Percentiles rank a stretch among this genome's conserved stretches.
phyloP scores from a whole-genome alignment of 2,329 filamentous ascomycete species.

The Hirsutella minnesotensis region DNA sequence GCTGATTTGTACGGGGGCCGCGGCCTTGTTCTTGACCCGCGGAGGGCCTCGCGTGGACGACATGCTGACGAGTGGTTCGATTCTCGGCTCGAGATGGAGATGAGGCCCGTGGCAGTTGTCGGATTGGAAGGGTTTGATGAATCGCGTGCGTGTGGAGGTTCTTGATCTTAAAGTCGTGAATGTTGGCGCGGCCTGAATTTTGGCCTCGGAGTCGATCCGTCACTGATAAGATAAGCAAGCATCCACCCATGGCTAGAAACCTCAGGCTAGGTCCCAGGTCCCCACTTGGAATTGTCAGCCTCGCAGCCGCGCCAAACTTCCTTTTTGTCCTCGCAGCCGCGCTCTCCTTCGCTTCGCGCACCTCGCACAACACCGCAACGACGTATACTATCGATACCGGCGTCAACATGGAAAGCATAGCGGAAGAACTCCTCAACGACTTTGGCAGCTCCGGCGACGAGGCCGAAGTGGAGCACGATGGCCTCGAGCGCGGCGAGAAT shows the following conservation, averaged over 20 bases:
- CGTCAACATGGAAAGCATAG: slow-evolving; percentile 68
- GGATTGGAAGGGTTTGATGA: no score
- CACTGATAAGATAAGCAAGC: no score
- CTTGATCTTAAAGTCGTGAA: no score
- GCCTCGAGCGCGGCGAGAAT: slow-evolving; percentile 29
- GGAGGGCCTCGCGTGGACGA: slow-evolving; percentile 85
- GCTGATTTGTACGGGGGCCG: slow-evolving; percentile 82
- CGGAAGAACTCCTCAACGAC: slow-evolving; percentile 84
- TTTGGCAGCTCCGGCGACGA: slow-evolving; percentile 56
- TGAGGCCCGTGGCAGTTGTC: no score
- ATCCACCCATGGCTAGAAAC: no score
- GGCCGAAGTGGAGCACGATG: slow-evolving; percentile 47
- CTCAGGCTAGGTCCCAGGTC: no score
- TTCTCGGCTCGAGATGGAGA: not conserved
- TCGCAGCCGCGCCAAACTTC: no score
- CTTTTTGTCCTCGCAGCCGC: not conserved
- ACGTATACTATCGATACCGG: not conserved
- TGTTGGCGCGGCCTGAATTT: no score
- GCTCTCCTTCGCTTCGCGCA: not conserved
- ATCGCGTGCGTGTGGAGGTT: no score
- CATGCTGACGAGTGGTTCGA: slow-evolving; percentile 37
- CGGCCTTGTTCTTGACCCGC: slow-evolving; percentile 96
- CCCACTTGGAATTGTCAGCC: no score
- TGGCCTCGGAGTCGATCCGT: no score
- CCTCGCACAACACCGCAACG: not conserved